Evolutionary conservation across 2,329 filamentous ascomycete species (phyloP).

Genomic region (Pseudodiploospora longispora): DNA sequence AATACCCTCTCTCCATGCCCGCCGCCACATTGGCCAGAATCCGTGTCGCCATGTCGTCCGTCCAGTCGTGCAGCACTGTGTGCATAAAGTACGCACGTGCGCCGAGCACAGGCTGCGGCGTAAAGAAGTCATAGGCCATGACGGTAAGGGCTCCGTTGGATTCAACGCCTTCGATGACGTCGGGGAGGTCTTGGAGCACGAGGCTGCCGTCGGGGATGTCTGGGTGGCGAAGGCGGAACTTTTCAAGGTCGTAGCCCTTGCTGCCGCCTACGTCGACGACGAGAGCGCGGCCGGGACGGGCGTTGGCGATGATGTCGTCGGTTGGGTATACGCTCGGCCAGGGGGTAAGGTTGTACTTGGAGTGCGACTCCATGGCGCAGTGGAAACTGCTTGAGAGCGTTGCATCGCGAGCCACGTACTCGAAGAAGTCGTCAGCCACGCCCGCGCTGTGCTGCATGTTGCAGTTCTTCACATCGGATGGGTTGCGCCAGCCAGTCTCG

Average conservation of each 20-base stretch:
- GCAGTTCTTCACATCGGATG: slow-evolving; percentile 21
- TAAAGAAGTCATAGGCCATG: slow-evolving; percentile 27
- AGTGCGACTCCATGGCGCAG: slow-evolving; percentile 30
- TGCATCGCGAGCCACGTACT: slow-evolving; percentile 21
- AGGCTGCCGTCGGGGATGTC: slow-evolving; percentile 18
- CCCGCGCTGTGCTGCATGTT: slow-evolving; percentile 26
- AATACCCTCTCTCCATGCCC: slow-evolving; percentile 25
- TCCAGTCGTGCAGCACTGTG: slow-evolving; percentile 43
- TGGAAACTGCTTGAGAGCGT: slow-evolving; percentile 23
- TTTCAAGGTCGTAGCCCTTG: slow-evolving; percentile 28
- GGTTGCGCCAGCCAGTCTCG: slow-evolving; percentile 24
- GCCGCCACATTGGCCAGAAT: slow-evolving; percentile 20
- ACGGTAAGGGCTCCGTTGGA: slow-evolving; percentile 17
- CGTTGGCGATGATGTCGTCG: slow-evolving; percentile 17
- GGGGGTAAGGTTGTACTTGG: slow-evolving; percentile 27
- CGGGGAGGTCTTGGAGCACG: slow-evolving; percentile 25
- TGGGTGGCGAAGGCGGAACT: slow-evolving; percentile 22
- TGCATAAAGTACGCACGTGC: slow-evolving; percentile 38
- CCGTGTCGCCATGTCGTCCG: slow-evolving; percentile 26
- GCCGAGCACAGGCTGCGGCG: slow-evolving; percentile 29
- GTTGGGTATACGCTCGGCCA: slow-evolving; percentile 29
- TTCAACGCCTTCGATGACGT: slow-evolving; percentile 20
- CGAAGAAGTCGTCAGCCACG: slow-evolving; percentile 20
- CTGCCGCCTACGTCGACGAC: slow-evolving; percentile 29
- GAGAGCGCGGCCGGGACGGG: slow-evolving; percentile 19